Evolutionary conservation across 305 asterid species (phyloP).

Genomic region (Rubia peregrina): DNA sequence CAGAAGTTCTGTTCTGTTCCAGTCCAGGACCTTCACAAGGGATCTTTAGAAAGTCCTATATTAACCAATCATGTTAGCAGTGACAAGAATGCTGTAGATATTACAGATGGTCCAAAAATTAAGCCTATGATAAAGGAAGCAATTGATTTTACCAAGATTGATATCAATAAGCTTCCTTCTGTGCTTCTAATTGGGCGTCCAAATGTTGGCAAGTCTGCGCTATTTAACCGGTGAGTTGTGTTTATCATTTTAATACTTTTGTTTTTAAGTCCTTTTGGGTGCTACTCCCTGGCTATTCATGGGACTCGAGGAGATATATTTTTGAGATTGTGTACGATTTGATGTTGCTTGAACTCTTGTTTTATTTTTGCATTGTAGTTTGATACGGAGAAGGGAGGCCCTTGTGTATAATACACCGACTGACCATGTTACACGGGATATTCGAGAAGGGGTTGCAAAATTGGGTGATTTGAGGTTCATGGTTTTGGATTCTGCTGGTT

Average conservation of each 20-base stretch:
- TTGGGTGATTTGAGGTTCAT: constrained; percentile 80
- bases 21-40: constrained; percentile 27
- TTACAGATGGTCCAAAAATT: constrained; percentile 22
- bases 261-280: too few species aligned
- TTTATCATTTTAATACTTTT: constrained; percentile 12
- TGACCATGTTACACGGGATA: constrained; percentile 90
- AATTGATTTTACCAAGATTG: constrained; percentile 69
- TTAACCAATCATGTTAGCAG: constrained; percentile 21
- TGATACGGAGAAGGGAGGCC: constrained; percentile 96
- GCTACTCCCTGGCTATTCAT: neutral
- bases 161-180: constrained; percentile 69
- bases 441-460: constrained; percentile 90
- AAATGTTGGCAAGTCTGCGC: constrained; percentile 91
- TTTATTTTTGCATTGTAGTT: constrained; percentile 38
- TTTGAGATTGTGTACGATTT: constrained; percentile 6
- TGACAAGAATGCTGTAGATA: constrained; percentile 26
- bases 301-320: neutral
- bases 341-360: constrained; percentile 18
- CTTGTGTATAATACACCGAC: constrained; percentile 93
- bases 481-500: constrained; percentile 92
- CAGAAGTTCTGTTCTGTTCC: constrained; percentile 32
- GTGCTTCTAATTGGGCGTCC: constrained; percentile 83
- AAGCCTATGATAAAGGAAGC: constrained; percentile 29
- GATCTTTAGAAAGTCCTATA: constrained; percentile 26
- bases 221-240: constrained; percentile 75